Conservation (phyloP, 192 early-diverging fungal species). For the Entophlyctis luteolus region DNA sequence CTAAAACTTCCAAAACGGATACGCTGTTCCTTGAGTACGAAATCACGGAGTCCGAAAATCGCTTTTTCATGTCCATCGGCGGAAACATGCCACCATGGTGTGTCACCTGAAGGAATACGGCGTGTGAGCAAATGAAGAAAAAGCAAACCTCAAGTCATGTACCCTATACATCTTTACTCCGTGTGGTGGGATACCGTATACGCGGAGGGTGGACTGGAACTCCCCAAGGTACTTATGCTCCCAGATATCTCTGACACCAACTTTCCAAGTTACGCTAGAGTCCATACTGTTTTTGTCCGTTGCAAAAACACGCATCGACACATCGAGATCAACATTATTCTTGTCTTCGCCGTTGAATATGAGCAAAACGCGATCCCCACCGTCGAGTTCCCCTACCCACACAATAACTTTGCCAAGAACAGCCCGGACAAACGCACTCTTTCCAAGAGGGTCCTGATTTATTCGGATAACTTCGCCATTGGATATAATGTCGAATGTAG, state of each 20-base stretch:
- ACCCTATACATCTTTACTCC: background rate
- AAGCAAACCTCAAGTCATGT: too few relatives aligned
- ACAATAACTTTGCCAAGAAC: constrained; percentile 11
- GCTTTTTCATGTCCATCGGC: too few relatives aligned
- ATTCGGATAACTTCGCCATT: constrained; percentile 55
- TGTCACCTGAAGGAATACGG: too few relatives aligned
- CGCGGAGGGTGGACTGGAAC: background rate
- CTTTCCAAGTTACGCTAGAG: background rate
- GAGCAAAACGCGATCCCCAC: constrained; percentile 26
- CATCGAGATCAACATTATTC: constrained; percentile 3
- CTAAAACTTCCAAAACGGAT: too few relatives aligned
- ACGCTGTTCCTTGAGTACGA: too few relatives aligned
- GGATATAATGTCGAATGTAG: constrained; percentile 30
- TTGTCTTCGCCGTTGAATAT: constrained; percentile 27
- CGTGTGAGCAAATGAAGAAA: too few relatives aligned
- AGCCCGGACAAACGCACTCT: constrained; percentile 20
- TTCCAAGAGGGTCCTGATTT: constrained; percentile 58
- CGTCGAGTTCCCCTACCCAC: constrained; percentile 29
- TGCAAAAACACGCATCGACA: constrained; percentile 7
- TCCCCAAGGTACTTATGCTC: background rate
- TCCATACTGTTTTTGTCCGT: background rate
- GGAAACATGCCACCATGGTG: too few relatives aligned
- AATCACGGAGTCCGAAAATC: too few relatives aligned
- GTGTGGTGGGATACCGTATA: background rate
- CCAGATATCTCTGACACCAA: background rate